Conservation (phyloP, 257 asterid genomes). For the Nicotiana undulata region DNA sequence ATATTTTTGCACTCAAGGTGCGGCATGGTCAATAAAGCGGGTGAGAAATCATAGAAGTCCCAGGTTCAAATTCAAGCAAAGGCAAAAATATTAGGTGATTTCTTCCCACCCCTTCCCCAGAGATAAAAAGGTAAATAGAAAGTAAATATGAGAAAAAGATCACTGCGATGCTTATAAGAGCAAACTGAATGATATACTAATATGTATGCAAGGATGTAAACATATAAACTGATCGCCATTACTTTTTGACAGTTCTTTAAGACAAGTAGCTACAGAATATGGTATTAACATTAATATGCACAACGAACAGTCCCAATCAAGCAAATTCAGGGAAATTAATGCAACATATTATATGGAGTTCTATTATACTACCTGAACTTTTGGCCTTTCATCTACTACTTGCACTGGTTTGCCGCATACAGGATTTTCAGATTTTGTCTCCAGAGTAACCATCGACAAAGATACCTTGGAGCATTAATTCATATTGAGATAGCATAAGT, state of each 20-base stretch:
- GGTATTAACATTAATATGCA: background rate
- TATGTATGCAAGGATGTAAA: too few species aligned
- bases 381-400: background rate
- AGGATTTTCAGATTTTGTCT: background rate
- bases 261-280: background rate
- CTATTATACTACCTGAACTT: background rate
- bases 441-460: background rate
- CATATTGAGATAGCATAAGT: background rate
- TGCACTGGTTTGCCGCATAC: background rate
- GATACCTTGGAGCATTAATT: background rate
- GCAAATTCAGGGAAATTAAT: background rate
- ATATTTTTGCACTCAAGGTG: too few species aligned
- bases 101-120: too few species aligned
- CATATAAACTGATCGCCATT: background rate
- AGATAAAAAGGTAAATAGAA: too few species aligned
- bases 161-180: too few species aligned
- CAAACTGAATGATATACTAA: too few species aligned
- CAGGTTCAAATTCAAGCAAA: too few species aligned
- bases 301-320: background rate
- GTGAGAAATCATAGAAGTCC: too few species aligned
- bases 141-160: too few species aligned
- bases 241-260: too few species aligned
- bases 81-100: too few species aligned
- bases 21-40: too few species aligned
- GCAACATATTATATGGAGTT: background rate